Evolutionary conservation across 176 grass and related monocot genomes (phyloP), one percentile per base, ranked within the genome.

Genomic region (Aegilops longissima): DNA sequence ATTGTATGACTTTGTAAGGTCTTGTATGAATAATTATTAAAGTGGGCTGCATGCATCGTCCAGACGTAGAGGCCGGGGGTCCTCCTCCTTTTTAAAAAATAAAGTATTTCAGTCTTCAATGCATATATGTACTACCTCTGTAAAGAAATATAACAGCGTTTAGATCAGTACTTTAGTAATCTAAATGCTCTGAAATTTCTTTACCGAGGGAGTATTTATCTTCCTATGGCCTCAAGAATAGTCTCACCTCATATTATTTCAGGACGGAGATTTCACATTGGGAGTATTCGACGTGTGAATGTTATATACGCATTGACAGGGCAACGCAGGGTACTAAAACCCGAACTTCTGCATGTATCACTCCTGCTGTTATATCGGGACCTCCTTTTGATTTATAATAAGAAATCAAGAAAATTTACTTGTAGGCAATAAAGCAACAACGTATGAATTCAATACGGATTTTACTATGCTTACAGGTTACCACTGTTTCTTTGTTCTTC

Each of bases 261-360:
- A 93, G 96, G 96, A 27, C 24, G 96, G 79, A 72, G 91, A 78
- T 98, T 89, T 80, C 91, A 98, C 68, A 76, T 95, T 3, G 91
- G 93, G 12, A 92, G 79, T 72, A 92, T 98, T 66, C 83, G 81
- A 67, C 90, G 87, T 18, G 95, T 91, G 11, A 91, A 88, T 45
- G 89, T 98, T 51, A 90, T 98, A 64, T 95, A 92, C 7, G 95
- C 91, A 74, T 77, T 93, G 61, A 89, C 95, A 12, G 95, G 91
- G 0, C 95, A 98, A 79, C 77, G 95, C 87, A 95, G 95, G 93
- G 95, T 98, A 90, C 58, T 40, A 70, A 79, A 81, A 39, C 13
- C 38, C 38, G 40, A 56, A 58, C 31, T 35, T 25, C 13, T 68
- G 56, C 33, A 44, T 59, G 12, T 33, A 45, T 73, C 39, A 44